Conservation (phyloP, 2,329 filamentous ascomycete genomes). For the Colletotrichum lupini region DNA sequence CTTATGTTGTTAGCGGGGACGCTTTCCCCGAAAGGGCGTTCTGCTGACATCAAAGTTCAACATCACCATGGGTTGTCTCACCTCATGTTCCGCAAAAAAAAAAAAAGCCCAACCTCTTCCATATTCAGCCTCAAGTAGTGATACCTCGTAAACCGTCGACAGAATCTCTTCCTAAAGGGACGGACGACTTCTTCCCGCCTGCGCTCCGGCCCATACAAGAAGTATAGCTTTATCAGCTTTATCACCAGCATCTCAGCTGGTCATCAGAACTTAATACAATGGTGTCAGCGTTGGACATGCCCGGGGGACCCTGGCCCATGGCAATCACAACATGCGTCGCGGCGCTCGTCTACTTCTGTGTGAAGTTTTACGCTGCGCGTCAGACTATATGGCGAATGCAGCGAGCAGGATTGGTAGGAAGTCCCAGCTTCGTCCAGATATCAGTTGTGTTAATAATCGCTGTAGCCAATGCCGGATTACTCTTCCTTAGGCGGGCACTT, state of each 20-base stretch:
- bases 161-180: not conserved
- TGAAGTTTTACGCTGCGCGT: not conserved
- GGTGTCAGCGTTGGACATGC: not conserved
- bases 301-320: not conserved
- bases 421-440: not conserved
- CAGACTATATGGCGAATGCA: conserved; percentile 14
- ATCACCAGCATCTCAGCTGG: not conserved
- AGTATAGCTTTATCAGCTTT: no score
- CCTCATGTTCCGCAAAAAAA: not conserved
- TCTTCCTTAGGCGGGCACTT: conserved; percentile 42
- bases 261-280: not conserved
- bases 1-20: not conserved
- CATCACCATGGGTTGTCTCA: not conserved
- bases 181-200: not conserved
- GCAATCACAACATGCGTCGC: not conserved
- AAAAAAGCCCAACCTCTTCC: not conserved
- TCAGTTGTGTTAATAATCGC: not conserved
- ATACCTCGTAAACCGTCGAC: not conserved
- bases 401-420: not conserved
- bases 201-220: no score
- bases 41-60: not conserved
- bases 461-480: conserved; percentile 12
- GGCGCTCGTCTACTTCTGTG: not conserved
- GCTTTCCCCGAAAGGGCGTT: not conserved
- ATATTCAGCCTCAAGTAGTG: not conserved